Evolutionary conservation across 495 filamentous ascomycete genomes (phyloP).

Genomic region (Aeminium ludgeri): DNA sequence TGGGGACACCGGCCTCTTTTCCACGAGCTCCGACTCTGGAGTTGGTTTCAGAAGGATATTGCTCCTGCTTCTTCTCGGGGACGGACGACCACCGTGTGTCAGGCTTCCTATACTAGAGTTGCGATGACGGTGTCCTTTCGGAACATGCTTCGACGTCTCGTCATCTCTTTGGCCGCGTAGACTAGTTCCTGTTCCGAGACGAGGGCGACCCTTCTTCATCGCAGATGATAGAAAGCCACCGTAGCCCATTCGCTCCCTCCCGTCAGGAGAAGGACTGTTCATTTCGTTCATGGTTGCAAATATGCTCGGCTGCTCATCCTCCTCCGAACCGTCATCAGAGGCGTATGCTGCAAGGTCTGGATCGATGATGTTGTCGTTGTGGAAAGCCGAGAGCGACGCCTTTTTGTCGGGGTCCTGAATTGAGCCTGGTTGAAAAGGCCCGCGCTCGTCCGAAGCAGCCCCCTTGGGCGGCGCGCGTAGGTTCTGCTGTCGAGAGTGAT

Average conservation of each 20-base stretch:
- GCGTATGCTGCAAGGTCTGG: slow-evolving; percentile 89
- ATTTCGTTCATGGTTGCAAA: slow-evolving; percentile 51
- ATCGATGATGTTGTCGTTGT: slow-evolving; percentile 95
- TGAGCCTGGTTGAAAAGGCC: slow-evolving; percentile 70
- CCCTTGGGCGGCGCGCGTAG: slow-evolving; percentile 37
- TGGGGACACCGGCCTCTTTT: slow-evolving; percentile 1
- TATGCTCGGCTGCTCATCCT: slow-evolving; percentile 75
- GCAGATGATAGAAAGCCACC: slow-evolving; percentile 25
- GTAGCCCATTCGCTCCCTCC: slow-evolving; percentile 37
- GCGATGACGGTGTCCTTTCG: slow-evolving; percentile 42
- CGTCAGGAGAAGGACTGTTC: slow-evolving; percentile 24
- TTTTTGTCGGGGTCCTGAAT: slow-evolving; percentile 45
- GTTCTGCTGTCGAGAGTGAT: slow-evolving; percentile 72
- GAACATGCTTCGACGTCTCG: slow-evolving; percentile 42
- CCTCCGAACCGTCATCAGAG: slow-evolving; percentile 79
- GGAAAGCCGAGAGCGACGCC: slow-evolving; percentile 70
- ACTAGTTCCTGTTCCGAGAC: slow-evolving; percentile 45
- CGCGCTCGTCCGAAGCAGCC: slow-evolving; percentile 51
- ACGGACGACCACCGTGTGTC: slow-evolving; percentile 46
- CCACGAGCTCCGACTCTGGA: slow-evolving; percentile 9
- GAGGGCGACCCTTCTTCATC: slow-evolving; percentile 57
- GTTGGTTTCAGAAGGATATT: slow-evolving; percentile 23
- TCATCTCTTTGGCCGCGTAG: slow-evolving; percentile 39
- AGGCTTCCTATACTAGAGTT: slow-evolving; percentile 61
- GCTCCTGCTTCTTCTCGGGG: slow-evolving; percentile 38